These are phyloP conservation scores for Solanum chacoense DNA, from an alignment of 305 asterid genomes.

Conservation along the genomic window DNA sequence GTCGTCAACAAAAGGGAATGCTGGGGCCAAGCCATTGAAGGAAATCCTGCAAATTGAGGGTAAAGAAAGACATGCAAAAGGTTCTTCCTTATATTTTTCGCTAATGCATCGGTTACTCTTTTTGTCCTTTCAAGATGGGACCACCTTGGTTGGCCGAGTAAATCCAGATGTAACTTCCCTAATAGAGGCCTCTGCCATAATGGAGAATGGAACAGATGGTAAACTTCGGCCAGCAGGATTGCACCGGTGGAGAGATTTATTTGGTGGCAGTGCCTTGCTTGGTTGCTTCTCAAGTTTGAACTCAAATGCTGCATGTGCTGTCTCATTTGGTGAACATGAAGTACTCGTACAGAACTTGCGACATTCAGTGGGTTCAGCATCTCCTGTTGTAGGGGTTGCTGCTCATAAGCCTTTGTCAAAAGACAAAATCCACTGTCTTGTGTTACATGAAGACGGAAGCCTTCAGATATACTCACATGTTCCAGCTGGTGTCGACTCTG, in stretches of 20 bases:
- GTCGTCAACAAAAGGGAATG: slow-evolving; percentile 75
- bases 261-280: slow-evolving; percentile 68
- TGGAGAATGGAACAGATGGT: slow-evolving; percentile 71
- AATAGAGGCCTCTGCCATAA: slow-evolving; percentile 57
- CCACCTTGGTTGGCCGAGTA: slow-evolving; percentile 72
- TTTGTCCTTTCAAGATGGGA: slow-evolving; percentile 90
- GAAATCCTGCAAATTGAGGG: slow-evolving; percentile 69
- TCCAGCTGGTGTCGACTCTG: slow-evolving; percentile 64
- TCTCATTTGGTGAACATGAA: slow-evolving; percentile 77
- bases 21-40: slow-evolving; percentile 78
- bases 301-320: slow-evolving; percentile 62
- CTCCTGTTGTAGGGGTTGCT: slow-evolving; percentile 90
- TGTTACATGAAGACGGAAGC: slow-evolving; percentile 98
- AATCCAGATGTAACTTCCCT: slow-evolving; percentile 69
- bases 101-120: slow-evolving; percentile 77
- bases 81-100: slow-evolving; percentile 73
- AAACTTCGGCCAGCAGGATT: slow-evolving; percentile 81
- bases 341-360: slow-evolving; percentile 76
- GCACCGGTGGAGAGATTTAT: slow-evolving; percentile 89
- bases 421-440: slow-evolving; percentile 93
- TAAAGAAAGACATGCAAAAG: slow-evolving; percentile 47
- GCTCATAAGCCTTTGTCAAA: slow-evolving; percentile 95
- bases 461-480: slow-evolving; percentile 91
- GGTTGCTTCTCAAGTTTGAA: slow-evolving; percentile 86
- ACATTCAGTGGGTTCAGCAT: slow-evolving; percentile 69